Conservation (phyloP, 2,329 filamentous ascomycete genomes). For the Colletotrichum musicola region DNA sequence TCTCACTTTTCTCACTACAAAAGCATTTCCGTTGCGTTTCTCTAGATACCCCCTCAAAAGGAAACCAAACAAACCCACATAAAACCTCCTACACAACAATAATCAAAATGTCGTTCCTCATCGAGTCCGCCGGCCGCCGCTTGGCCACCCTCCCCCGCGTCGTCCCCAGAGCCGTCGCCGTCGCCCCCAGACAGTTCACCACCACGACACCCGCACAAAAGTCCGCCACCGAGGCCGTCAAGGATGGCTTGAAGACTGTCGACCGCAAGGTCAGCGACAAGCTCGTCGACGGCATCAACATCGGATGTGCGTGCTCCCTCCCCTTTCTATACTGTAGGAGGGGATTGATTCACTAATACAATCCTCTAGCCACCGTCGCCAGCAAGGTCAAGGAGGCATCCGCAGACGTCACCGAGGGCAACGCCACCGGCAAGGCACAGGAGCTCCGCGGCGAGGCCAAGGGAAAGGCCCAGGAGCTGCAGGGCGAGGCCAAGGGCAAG, state of each 20-base stretch:
- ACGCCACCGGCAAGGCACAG: constrained; percentile 53
- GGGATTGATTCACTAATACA: no score
- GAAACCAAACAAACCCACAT: neutral
- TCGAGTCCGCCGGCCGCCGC: constrained; percentile 59
- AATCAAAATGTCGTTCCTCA: constrained; percentile 65
- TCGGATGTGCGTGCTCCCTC: constrained; percentile 60
- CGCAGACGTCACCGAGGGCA: constrained; percentile 51
- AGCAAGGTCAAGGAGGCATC: constrained; percentile 63
- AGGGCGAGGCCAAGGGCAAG: constrained; percentile 50
- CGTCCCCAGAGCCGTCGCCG: constrained; percentile 52
- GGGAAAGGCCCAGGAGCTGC: constrained; percentile 55
- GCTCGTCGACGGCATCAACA: constrained; percentile 71
- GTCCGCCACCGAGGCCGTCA: constrained; percentile 65
- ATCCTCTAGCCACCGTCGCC: constrained; percentile 50
- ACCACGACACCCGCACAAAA: constrained; percentile 60
- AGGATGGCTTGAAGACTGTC: constrained; percentile 70
- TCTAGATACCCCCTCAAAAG: neutral
- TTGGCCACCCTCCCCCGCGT: constrained; percentile 48
- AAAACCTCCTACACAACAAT: neutral
- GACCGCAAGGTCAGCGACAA: constrained; percentile 72
- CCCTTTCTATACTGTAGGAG: no score
- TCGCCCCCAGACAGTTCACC: constrained; percentile 63
- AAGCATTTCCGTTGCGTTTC: neutral
- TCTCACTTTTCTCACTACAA: neutral
- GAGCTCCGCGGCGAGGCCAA: constrained; percentile 54